Base-by-base conservation (phyloP, 2,329 filamentous ascomycete species). In the Triangularia verruculosa region DNA sequence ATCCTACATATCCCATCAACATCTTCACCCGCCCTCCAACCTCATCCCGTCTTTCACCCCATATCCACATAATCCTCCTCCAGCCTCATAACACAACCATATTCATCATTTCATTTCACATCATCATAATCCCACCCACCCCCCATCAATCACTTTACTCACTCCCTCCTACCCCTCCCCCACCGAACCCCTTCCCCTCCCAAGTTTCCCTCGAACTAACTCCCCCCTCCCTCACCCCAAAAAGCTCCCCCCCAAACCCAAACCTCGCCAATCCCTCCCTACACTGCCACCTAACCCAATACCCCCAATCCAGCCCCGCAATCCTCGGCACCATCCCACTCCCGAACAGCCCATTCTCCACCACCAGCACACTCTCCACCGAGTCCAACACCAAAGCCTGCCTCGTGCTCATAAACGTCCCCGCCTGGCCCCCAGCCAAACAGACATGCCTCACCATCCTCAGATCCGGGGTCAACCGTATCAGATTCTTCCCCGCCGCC, bases 231-330 rank as follows among this genome's bases (percentile, higher is more conserved):
- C 9, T 27, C 15, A 7, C 43, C 20, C 39, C 20, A 47, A 54
- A 57, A 39, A 9, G 11, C 39, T 59, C 57, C 32, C 57, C 59
- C 27, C 56, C 56, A 25, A 62, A 57, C 27, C 43, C 34, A 56
- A 56, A 67, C 22, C 54, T 56, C 20, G 43, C 65, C 12, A 27
- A 52, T 15, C 59, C 61, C 34, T 39, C 24, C 20, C 27, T 20
- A 20, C 24, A 43, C 63, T 64, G 61, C 63, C 65, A 65, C 2
- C 27, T 8, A 11, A 65, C 39, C 65, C 65, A 65, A 17, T 67
- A 61, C 24, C 13, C 52, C 63, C 63, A 65, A 30, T 67, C 65
- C 24, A 59, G 12, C 39, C 43, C 58, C 15, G 61, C 61, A 1
- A 65, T 24, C 24, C 39, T 51, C 13, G 63, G 61, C 30, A 64